A percentile compares a stretch with the other conserved stretches of the same genome.
Conservation (phyloP, 768 basidiomycete genomes). For the Leccinum ochraceum region DNA sequence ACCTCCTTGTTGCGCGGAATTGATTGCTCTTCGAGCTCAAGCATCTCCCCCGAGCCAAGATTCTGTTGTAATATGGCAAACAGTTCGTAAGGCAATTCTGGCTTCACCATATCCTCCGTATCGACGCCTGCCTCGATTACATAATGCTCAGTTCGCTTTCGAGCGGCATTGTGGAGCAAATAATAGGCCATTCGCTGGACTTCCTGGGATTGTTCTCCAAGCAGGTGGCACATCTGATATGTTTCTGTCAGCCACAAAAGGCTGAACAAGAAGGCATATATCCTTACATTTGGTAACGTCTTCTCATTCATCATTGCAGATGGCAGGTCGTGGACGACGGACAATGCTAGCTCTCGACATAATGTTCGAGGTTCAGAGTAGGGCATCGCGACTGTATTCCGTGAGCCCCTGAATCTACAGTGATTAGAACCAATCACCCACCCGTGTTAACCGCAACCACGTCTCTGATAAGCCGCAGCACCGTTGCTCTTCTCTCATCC, state of each 20-base stretch:
- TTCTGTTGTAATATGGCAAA: slow-evolving; percentile 58
- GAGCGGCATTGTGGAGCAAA: slow-evolving; percentile 67
- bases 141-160: slow-evolving; percentile 74
- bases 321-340: slow-evolving; percentile 68
- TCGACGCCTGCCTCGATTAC: slow-evolving; percentile 89
- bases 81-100: slow-evolving; percentile 67
- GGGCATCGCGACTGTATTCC: slow-evolving; percentile 14
- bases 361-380: slow-evolving; percentile 60
- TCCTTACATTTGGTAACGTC: slow-evolving; percentile 61
- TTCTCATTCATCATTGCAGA: slow-evolving; percentile 59
- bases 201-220: slow-evolving; percentile 59
- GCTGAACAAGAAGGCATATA: not conserved
- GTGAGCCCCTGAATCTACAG: not conserved
- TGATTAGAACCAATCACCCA: slow-evolving; percentile 31
- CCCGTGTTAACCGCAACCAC: slow-evolving; percentile 56
- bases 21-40: slow-evolving; percentile 43
- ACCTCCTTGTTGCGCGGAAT: slow-evolving; percentile 37
- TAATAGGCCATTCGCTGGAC: slow-evolving; percentile 81
- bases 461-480: slow-evolving; percentile 62
- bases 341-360: slow-evolving; percentile 68
- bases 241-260: slow-evolving; percentile 1
- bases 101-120: slow-evolving; percentile 51
- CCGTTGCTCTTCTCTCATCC: slow-evolving; percentile 52
- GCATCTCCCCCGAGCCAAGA: slow-evolving; percentile 40
- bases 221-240: slow-evolving; percentile 74